Evolutionary conservation across 2,329 filamentous ascomycete genomes (phyloP).

Genomic region (Cytospora leucostoma): DNA sequence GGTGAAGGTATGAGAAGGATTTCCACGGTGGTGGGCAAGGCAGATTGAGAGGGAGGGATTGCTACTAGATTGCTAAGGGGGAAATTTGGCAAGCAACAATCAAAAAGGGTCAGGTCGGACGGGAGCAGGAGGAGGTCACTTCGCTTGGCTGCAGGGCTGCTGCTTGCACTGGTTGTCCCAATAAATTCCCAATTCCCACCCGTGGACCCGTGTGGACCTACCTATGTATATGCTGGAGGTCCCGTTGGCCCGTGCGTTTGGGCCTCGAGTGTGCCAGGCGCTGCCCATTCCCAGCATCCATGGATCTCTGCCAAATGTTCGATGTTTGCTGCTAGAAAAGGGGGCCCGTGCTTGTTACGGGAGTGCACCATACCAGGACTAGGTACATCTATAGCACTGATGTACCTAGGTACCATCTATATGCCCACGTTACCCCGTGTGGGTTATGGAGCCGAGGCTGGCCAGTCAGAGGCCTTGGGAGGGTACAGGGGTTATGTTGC

Average conservation of each 20-base stretch:
- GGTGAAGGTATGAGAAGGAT: slow-evolving; percentile 13
- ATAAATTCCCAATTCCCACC: slow-evolving; percentile 17
- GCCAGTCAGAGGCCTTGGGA: neutral
- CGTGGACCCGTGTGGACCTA: slow-evolving; percentile 6
- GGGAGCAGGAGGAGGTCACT: slow-evolving; percentile 24
- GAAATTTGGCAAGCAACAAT: slow-evolving; percentile 19
- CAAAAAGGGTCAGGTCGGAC: slow-evolving; percentile 1
- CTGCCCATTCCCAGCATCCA: neutral
- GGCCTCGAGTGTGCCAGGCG: neutral
- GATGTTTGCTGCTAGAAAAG: slow-evolving; percentile 10
- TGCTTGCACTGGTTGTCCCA: slow-evolving; percentile 13
- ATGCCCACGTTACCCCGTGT: neutral
- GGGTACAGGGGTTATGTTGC: slow-evolving; percentile 12
- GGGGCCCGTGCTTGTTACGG: slow-evolving; percentile 18
- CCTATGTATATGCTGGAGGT: neutral
- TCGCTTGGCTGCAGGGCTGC: slow-evolving; percentile 18
- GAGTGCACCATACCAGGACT: neutral
- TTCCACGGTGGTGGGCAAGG: neutral
- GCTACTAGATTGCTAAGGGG: slow-evolving; percentile 13
- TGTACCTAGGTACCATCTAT: too few species aligned
- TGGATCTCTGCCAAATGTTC: too few species aligned
- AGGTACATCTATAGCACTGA: too few species aligned
- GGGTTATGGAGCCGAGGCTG: neutral
- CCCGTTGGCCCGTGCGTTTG: slow-evolving; percentile 2
- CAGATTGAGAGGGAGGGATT: slow-evolving; percentile 1